phyloP scores from a whole-genome alignment of 2,329 filamentous ascomycete genomes.

The Arthrobotrys sphaeroides region DNA sequence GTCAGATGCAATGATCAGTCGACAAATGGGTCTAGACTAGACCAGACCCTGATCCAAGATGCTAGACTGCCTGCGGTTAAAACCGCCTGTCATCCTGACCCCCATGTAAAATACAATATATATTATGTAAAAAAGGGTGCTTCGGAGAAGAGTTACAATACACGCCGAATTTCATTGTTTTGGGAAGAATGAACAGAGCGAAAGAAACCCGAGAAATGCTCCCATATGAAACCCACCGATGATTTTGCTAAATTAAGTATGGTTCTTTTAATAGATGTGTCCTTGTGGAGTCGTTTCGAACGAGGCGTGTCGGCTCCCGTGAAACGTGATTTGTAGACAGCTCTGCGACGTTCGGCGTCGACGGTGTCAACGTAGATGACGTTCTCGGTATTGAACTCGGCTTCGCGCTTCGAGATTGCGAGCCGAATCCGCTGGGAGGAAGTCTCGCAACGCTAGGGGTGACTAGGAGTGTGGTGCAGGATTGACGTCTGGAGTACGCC shows the following conservation, averaged over 20 bases:
- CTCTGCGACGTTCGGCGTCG: neutral
- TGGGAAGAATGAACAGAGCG: neutral
- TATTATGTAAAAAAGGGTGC: slow-evolving; percentile 9
- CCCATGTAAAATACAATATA: slow-evolving; percentile 9
- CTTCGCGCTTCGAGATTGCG: neutral
- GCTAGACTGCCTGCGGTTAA: slow-evolving; percentile 12
- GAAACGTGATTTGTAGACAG: neutral
- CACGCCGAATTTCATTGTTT: slow-evolving; percentile 5
- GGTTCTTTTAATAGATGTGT: neutral
- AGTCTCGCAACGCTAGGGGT: too few relatives aligned
- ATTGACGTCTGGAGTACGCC: neutral
- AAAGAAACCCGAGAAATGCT: slow-evolving; percentile 23
- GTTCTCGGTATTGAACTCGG: neutral
- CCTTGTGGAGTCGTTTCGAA: neutral
- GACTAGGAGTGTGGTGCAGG: neutral
- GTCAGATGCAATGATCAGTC: slow-evolving; percentile 18
- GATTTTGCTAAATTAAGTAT: slow-evolving; percentile 13
- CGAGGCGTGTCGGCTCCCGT: neutral
- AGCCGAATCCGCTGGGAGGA: neutral
- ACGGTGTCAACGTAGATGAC: neutral
- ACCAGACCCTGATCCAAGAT: slow-evolving; percentile 1
- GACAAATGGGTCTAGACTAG: slow-evolving; percentile 14
- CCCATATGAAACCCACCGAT: slow-evolving; percentile 16
- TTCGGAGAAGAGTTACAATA: neutral
- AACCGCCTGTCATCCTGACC: neutral